phyloP scores from a whole-genome alignment of 2,329 filamentous ascomycete genomes.

The Fusarium sacchari region DNA sequence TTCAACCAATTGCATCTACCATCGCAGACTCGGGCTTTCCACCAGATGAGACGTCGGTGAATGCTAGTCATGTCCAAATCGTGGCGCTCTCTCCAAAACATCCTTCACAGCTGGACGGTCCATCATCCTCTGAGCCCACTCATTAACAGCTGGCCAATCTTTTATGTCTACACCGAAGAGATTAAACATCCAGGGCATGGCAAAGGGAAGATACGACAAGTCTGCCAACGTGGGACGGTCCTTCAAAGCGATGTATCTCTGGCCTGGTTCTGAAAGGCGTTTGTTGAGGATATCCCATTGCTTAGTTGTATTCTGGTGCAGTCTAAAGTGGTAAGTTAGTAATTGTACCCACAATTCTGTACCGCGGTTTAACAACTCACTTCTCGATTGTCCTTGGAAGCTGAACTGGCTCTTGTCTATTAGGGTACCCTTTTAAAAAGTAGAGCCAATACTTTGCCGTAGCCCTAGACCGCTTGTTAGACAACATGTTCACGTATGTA shows the following conservation, averaged over 20 bases:
- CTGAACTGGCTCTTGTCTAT: background rate
- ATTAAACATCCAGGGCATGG: background rate
- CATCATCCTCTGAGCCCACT: background rate
- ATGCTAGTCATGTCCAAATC: background rate
- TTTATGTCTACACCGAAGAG: background rate
- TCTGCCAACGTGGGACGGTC: background rate
- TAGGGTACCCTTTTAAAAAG: background rate
- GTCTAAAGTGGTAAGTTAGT: background rate
- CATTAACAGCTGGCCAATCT: background rate
- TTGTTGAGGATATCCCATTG: background rate
- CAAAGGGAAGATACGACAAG: background rate
- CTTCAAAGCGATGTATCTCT: background rate
- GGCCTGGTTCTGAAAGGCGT: background rate
- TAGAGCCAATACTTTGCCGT: background rate
- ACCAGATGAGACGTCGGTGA: background rate
- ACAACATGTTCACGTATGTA: rapidly evolving
- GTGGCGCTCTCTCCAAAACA: background rate
- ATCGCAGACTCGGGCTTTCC: too few species aligned
- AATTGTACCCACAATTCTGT: too few species aligned
- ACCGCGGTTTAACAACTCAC: background rate
- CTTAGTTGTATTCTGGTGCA: background rate
- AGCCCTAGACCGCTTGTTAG: background rate
- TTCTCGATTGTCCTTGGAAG: background rate
- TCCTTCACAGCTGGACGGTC: background rate
- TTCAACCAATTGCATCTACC: background rate